Percentiles rank a stretch among this genome's conserved stretches.
Conservation (phyloP, 768 basidiomycete genomes). For the Fomitopsis serialis region DNA sequence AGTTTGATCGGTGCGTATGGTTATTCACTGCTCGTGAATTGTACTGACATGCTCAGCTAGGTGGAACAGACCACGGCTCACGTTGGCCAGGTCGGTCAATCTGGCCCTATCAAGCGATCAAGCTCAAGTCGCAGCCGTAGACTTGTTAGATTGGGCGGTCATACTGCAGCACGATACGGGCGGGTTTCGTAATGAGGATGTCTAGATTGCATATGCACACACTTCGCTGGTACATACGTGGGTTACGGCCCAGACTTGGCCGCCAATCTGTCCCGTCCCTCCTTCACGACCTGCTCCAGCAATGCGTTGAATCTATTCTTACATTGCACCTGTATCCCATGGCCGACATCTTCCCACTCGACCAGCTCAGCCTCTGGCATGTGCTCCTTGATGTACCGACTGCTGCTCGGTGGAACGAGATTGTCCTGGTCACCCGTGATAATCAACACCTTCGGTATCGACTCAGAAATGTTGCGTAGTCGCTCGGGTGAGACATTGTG, state of each 20-base stretch:
- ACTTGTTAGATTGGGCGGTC: too few relatives aligned
- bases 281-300: conserved; percentile 49
- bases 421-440: conserved; percentile 67
- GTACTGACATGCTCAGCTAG: too few relatives aligned
- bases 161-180: too few relatives aligned
- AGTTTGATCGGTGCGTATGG: too few relatives aligned
- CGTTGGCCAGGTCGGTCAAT: too few relatives aligned
- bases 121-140: too few relatives aligned
- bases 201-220: neutral
- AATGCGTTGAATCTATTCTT: conserved; percentile 46
- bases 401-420: conserved; percentile 48
- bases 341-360: conserved; percentile 60
- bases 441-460: conserved; percentile 61
- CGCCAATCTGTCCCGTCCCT: conserved; percentile 32
- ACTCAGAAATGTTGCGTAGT: conserved; percentile 31
- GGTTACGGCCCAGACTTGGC: neutral
- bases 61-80: too few relatives aligned
- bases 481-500: conserved; percentile 44
- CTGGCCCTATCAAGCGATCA: too few relatives aligned
- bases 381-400: conserved; percentile 40
- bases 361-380: conserved; percentile 55
- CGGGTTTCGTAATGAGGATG: too few relatives aligned
- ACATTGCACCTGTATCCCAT: conserved; percentile 51
- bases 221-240: neutral
- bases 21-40: too few relatives aligned